Conservation (phyloP, 1,139 yeast species). For the Kodamaea suecica region DNA sequence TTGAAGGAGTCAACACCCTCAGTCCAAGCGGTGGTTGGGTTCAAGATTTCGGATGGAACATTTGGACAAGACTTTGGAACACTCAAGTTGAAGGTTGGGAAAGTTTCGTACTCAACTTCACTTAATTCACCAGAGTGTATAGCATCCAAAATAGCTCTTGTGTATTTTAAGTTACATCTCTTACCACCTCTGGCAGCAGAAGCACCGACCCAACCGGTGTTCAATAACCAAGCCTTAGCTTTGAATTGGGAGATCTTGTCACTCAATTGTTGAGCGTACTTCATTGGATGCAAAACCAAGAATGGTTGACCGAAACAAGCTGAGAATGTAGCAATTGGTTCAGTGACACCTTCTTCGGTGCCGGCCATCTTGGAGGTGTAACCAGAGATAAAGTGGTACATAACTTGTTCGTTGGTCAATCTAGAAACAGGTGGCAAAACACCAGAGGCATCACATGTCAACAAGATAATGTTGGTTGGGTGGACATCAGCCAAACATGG, state of each 20-base stretch:
- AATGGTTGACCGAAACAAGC: conserved; percentile 99
- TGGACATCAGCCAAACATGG: conserved; percentile 90
- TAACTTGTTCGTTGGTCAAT: conserved; percentile 91
- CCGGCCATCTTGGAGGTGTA: conserved; percentile 99
- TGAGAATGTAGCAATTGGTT: conserved; percentile 96
- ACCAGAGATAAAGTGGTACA: conserved; percentile 98
- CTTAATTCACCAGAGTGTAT: conserved; percentile 89
- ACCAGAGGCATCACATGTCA: conserved; percentile 98
- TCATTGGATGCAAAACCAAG: conserved; percentile 97
- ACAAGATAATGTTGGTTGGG: conserved; percentile 87
- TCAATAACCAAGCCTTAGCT: conserved; percentile 93
- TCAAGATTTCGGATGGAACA: conserved; percentile 82
- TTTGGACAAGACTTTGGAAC: conserved; percentile 80
- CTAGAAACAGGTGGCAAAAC: conserved; percentile 96
- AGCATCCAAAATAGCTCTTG: conserved; percentile 93
- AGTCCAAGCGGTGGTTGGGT: conserved; percentile 85
- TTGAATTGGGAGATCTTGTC: conserved; percentile 87
- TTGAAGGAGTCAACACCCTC: conserved; percentile 67
- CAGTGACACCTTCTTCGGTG: conserved; percentile 98
- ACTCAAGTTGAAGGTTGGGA: conserved; percentile 83
- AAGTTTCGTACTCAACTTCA: conserved; percentile 75
- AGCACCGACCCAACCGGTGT: conserved; percentile 98
- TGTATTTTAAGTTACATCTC: conserved; percentile 97
- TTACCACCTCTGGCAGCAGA: conserved; percentile 91
- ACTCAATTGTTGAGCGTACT: conserved; percentile 93